Evolutionary conservation across 1,284 basidiomycete genomes (phyloP), one percentile per base, ranked within the genome.

Genomic region (Butyriboletus appendiculatus): DNA sequence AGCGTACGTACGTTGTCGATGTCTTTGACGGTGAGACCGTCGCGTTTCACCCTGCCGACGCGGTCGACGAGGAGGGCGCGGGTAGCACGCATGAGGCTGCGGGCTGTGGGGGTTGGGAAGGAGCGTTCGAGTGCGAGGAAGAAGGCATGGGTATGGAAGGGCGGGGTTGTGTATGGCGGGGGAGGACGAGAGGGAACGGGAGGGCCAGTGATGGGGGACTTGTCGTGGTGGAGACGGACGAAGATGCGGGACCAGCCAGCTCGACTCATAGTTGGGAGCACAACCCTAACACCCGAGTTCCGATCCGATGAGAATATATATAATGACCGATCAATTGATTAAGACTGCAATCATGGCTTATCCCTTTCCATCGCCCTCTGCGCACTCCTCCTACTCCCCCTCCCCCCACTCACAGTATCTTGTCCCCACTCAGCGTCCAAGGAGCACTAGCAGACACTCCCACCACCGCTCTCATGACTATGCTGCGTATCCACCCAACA

Each of bases 61-160:
- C 93, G 81, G 61, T 88, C 83, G 4, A 91, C 82, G 34, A 98
- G 81, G 61, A 97, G 74, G 0, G 86, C 86, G 47, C 92, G 80
- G 12, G 92, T 93, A 4, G 91, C 90, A 22, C 90, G 82, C 95
- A 98, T 98, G 56, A 98, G 76, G 58, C 83, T 85, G 24, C 81
- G 79, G 15, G 92, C 87, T 0, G 85, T 85, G 1, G 79, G 76
- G 0, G 82, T 82, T 0, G 89, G 82, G 66, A 92, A 92, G 0
- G 84, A 84, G 67, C 76, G 80, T 61, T 90, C 88, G 35, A 92
- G 75, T 1, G 76, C 83, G 15, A 63, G 63, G 59, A 90, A 86
- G 73, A 92, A 91, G 4, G 75, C 72, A 69, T 85, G 81, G 1
- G 82, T 85, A 59, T 85, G 76, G 61, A 85, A 85, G 1, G 82